Conservation (phyloP, 768 basidiomycete genomes). For the Suillus subluteus region DNA sequence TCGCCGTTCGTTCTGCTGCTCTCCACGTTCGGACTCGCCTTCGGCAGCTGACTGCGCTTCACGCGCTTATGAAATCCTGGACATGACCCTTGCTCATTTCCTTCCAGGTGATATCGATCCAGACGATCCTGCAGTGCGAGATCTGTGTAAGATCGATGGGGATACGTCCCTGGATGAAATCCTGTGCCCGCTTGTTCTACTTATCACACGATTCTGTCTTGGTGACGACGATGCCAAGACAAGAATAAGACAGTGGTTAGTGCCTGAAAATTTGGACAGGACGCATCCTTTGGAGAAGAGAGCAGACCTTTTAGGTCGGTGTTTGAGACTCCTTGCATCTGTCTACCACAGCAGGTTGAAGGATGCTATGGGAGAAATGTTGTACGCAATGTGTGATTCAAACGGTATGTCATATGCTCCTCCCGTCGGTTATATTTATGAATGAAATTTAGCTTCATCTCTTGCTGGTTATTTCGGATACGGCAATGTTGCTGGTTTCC, state of each 20-base stretch:
- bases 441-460: constrained; percentile 53
- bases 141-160: constrained; percentile 49
- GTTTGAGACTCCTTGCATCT: constrained; percentile 74
- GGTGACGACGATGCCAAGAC: constrained; percentile 61
- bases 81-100: constrained; percentile 59
- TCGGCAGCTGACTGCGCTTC: constrained; percentile 53
- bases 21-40: constrained; percentile 40
- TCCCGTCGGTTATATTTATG: constrained; percentile 4
- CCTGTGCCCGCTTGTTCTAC: constrained; percentile 73
- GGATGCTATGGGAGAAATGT: constrained; percentile 81
- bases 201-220: constrained; percentile 71
- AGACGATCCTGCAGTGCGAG: constrained; percentile 65
- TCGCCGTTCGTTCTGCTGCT: constrained; percentile 44
- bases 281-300: constrained; percentile 74
- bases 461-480: constrained; percentile 87
- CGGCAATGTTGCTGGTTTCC: constrained; percentile 92
- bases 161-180: constrained; percentile 75
- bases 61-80: constrained; percentile 70
- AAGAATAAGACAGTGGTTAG: constrained; percentile 65
- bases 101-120: constrained; percentile 67
- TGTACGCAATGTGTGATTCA: constrained; percentile 81
- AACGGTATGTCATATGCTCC: constrained; percentile 50
- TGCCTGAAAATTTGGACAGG: constrained; percentile 83
- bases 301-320: constrained; percentile 74
- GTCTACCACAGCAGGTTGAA: constrained; percentile 77